Evolutionary conservation across 176 grass and related monocot species (phyloP).

Genomic region (Phragmites australis): DNA sequence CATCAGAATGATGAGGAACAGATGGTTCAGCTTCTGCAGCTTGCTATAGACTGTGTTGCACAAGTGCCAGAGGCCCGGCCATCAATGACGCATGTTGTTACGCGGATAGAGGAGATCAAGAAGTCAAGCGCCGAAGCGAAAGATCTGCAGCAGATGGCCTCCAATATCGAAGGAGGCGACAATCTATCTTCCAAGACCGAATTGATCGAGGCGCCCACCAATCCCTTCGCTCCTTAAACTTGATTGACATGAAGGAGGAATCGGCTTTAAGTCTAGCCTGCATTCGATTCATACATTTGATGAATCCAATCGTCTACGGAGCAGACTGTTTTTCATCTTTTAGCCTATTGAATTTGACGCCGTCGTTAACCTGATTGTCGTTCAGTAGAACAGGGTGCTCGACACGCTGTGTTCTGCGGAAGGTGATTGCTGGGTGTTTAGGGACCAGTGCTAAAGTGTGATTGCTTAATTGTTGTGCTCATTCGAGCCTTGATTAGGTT

Average conservation of each 20-base stretch:
- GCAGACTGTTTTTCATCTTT: constrained; percentile 32
- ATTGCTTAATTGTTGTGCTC: constrained; percentile 40
- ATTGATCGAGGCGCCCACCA: not conserved
- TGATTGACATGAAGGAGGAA: constrained; percentile 17
- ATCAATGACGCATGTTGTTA: constrained; percentile 59
- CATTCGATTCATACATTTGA: constrained; percentile 46
- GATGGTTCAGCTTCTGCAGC: constrained; percentile 70
- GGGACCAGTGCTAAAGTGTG: constrained; percentile 41
- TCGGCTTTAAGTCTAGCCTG: not conserved
- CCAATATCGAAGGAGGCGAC: constrained; percentile 17
- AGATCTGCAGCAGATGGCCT: not conserved
- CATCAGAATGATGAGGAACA: constrained; percentile 46
- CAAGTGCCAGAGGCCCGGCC: constrained; percentile 61
- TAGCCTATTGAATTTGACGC: constrained; percentile 34
- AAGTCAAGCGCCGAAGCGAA: constrained; percentile 24
- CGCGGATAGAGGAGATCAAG: constrained; percentile 60
- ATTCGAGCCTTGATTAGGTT: constrained; percentile 43
- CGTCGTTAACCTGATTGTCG: constrained; percentile 38
- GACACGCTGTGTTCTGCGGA: not conserved
- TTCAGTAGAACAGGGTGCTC: not conserved
- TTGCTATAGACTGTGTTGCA: constrained; percentile 68
- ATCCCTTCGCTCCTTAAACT: constrained; percentile 22
- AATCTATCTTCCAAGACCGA: constrained; percentile 31
- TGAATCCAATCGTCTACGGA: constrained; percentile 36
- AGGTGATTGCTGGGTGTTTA: constrained; percentile 43